These are phyloP conservation scores for Cyclocybe cylindracea DNA, from an alignment of 768 basidiomycete genomes.

Conservation along the genomic window DNA sequence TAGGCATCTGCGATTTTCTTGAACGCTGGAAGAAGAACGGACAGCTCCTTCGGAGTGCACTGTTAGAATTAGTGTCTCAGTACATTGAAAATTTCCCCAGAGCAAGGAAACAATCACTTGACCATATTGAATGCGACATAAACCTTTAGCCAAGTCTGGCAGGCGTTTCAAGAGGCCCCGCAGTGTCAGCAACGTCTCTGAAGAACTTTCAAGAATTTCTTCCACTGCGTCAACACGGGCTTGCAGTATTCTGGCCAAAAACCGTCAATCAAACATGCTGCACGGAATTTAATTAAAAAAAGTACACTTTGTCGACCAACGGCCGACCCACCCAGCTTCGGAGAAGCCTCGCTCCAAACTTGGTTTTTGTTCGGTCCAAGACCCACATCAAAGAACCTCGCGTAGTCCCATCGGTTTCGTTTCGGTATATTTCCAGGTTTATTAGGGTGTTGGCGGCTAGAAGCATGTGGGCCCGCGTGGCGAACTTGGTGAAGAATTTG, in stretches of 20 bases:
- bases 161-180: constrained; percentile 68
- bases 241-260: constrained; percentile 56
- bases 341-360: constrained; percentile 84
- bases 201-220: constrained; percentile 69
- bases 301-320: constrained; percentile 58
- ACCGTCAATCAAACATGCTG: background rate
- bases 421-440: constrained; percentile 92
- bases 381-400: constrained; percentile 83
- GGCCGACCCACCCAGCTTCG: constrained; percentile 88
- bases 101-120: constrained; percentile 57
- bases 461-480: constrained; percentile 80
- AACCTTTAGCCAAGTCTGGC: constrained; percentile 87
- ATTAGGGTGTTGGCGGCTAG: constrained; percentile 85
- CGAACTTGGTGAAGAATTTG: constrained; percentile 77
- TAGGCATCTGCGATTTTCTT: constrained; percentile 69
- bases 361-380: constrained; percentile 84
- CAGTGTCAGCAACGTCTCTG: constrained; percentile 65
- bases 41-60: constrained; percentile 86
- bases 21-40: constrained; percentile 74
- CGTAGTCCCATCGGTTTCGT: constrained; percentile 76
- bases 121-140: constrained; percentile 89
- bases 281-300: background rate
- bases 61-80: constrained; percentile 22
- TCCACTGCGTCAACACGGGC: constrained; percentile 83
- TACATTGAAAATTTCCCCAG: background rate